Base-by-base conservation (phyloP, 2,329 filamentous ascomycete genomes). In the Phaeosphaeriaceae sp. region DNA sequence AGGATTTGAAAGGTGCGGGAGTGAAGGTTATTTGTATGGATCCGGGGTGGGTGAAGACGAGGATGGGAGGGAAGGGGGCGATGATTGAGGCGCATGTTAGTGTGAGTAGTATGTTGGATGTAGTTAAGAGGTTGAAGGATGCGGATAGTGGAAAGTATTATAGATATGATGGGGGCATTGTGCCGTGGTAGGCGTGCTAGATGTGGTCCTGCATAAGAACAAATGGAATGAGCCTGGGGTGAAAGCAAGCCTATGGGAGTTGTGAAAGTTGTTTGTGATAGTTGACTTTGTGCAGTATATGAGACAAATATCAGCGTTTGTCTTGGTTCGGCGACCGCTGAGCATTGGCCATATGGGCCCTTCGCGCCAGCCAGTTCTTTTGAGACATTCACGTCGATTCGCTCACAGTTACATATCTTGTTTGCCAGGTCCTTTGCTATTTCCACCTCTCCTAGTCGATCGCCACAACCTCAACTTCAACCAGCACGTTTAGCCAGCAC, bases 11-110 rank as follows among this genome's bases (percentile, higher is more conserved):
- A 65, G 45, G 41, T 5, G 71, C 63, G 7, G 64, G 64, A 0
- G 51, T 65, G 0, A 71, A 70, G 17, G 77, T 79, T 10, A 69
- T 80, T 21, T 73, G 73, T 49, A 78, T 80, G 76, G 78, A 81
- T 70, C 80, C 80, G 0, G 80, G 80, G 7, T 81, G 79, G 79
- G 78, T 81, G 22, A 76, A 78, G 74, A 81, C 79, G 21, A 73
- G 78, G 58, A 78, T 81, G 73, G 80, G 80, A 2, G 80, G 79
- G 0, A 75, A 78, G 40, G 76, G 76, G 2, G 78, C 78, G 24
- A 69, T 79, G 62, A 66, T 80, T 19, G 73, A 77, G 66, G 67
- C 74, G 5, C 54, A 76, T 40, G 72, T 77, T 47, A 78, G 76
- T 59, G 76, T 80, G 53, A 61, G 65, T 22, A 72, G 74, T 13